phyloP scores from a whole-genome alignment of 768 basidiomycete species.

The Naganishia randhawae region DNA sequence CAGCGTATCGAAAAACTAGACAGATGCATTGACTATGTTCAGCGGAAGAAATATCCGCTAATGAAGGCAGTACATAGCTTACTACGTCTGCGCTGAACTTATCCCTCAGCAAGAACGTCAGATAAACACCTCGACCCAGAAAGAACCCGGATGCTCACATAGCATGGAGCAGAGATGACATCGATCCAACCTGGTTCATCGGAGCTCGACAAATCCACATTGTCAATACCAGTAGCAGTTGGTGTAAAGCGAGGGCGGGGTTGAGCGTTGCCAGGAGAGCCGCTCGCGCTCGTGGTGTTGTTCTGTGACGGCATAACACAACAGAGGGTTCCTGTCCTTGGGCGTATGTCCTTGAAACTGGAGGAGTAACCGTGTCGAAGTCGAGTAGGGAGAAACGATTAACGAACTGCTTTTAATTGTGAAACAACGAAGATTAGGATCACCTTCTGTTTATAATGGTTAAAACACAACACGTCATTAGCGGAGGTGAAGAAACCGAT shows the following conservation, averaged over 20 bases:
- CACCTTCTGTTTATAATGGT: neutral
- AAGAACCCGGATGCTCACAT: slow-evolving; percentile 9
- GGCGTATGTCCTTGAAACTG: too few relatives aligned
- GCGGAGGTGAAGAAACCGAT: neutral
- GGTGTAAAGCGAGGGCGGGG: slow-evolving; percentile 10
- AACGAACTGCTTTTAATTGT: too few relatives aligned
- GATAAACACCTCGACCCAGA: neutral
- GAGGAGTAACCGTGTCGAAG: too few relatives aligned
- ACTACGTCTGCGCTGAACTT: slow-evolving; percentile 11
- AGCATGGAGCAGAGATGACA: slow-evolving; percentile 22
- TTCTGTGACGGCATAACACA: neutral
- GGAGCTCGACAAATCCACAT: neutral
- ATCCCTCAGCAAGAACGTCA: neutral
- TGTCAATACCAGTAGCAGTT: neutral
- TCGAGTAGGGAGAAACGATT: too few relatives aligned
- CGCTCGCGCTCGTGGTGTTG: neutral
- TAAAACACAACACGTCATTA: neutral
- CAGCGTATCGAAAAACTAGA: slow-evolving; percentile 68
- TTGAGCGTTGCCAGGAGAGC: neutral
- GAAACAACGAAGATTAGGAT: too few relatives aligned
- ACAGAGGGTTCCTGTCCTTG: too few relatives aligned
- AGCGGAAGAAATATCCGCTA: neutral
- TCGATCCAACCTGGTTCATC: slow-evolving; percentile 29
- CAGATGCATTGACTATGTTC: neutral
- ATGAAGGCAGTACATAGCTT: neutral